Percentiles rank a stretch among this genome's conserved stretches.
Conservation (phyloP, 805 yeast genomes). For the Suhomyces pyralidae region DNA sequence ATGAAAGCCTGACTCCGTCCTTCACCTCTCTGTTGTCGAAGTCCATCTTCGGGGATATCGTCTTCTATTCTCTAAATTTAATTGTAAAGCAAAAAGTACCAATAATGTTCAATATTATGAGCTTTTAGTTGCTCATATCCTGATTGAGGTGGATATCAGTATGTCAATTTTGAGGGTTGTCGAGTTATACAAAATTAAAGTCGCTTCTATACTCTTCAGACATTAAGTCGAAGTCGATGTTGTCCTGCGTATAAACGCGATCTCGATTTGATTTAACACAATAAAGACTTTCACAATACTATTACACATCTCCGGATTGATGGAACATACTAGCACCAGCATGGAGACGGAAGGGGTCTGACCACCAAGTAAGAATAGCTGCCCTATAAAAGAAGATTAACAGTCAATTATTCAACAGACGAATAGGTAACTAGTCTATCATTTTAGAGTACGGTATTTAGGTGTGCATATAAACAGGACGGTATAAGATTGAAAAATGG, state of each 20-base stretch:
- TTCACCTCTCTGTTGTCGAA: conserved; percentile 62
- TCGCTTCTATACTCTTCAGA: neutral
- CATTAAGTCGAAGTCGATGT: neutral
- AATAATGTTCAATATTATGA: neutral
- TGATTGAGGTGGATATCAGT: neutral
- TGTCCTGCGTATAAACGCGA: neutral
- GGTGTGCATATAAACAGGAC: neutral
- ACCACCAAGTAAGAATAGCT: neutral
- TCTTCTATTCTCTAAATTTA: neutral
- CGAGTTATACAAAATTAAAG: neutral
- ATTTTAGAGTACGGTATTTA: no score
- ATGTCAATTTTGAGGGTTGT: neutral
- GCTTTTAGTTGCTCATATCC: neutral
- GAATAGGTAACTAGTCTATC: no score
- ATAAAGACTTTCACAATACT: neutral
- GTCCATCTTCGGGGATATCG: conserved; percentile 23
- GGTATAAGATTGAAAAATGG: neutral
- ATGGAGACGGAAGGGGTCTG: neutral
- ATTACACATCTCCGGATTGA: neutral
- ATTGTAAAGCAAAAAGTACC: neutral
- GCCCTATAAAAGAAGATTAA: no score
- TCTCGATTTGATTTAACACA: neutral
- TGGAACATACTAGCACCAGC: no score
- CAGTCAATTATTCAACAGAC: neutral
- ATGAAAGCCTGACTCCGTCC: conserved; percentile 72